A percentile compares a stretch with the other conserved stretches of the same genome.
These are phyloP conservation scores for Coprinellus micaceus DNA, from an alignment of 768 basidiomycete species.

Conservation along the genomic window DNA sequence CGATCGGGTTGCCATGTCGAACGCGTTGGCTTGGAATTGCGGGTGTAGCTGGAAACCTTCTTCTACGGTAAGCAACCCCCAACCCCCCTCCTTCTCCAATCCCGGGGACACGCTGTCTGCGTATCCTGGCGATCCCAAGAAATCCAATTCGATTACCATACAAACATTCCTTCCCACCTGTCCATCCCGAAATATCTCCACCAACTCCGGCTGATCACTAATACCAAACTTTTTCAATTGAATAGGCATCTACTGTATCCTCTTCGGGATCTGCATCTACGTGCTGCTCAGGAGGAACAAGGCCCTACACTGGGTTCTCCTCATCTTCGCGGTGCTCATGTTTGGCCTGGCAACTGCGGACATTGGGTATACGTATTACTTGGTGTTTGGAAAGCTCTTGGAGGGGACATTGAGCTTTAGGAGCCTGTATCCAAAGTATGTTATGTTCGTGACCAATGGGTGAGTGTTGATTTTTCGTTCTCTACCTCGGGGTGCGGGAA, in stretches of 20 bases:
- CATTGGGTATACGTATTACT: conserved; percentile 29
- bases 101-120: neutral
- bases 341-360: conserved; percentile 33
- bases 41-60: conserved; percentile 8
- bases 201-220: neutral
- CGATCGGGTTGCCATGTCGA: too few species aligned
- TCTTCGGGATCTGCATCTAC: conserved; percentile 33
- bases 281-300: conserved; percentile 28
- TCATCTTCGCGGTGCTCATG: conserved; percentile 31
- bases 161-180: neutral
- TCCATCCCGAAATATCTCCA: too few species aligned
- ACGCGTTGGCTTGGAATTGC: too few species aligned
- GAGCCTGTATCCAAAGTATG: conserved; percentile 29
- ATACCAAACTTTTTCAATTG: neutral
- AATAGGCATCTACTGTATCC: conserved; percentile 32
- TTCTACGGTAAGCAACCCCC: conserved; percentile 4
- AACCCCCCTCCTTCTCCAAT: neutral
- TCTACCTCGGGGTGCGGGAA: neutral
- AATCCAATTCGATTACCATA: neutral
- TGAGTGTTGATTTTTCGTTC: conserved; percentile 18
- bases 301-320: conserved; percentile 24
- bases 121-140: neutral
- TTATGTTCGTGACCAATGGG: conserved; percentile 38
- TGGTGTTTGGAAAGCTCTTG: conserved; percentile 25
- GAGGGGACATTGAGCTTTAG: conserved; percentile 16